These are phyloP conservation scores for Smallanthus sonchifolius DNA, from an alignment of 129 eudicot species.

Conservation along the genomic window DNA sequence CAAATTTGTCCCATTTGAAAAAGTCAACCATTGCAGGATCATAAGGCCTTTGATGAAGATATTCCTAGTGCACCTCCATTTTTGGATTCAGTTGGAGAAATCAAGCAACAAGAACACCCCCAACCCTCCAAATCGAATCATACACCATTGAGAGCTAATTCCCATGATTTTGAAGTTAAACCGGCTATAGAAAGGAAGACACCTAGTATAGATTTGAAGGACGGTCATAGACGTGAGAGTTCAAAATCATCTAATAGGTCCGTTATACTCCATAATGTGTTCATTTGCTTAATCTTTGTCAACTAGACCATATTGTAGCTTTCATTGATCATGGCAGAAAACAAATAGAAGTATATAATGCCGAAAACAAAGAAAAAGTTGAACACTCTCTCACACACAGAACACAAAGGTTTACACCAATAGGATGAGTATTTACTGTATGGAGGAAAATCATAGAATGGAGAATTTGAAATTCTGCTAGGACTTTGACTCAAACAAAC, in stretches of 20 bases:
- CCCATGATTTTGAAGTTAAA: slow-evolving; percentile 29
- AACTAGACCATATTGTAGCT: background rate
- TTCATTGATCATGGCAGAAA: background rate
- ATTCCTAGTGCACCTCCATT: slow-evolving; percentile 87
- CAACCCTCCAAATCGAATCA: slow-evolving; percentile 32
- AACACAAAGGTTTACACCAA: background rate
- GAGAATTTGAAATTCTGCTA: background rate
- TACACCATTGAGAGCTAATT: slow-evolving; percentile 21
- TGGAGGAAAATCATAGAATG: background rate
- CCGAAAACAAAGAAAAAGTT: no score
- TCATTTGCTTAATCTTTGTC: background rate
- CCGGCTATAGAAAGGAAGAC: slow-evolving; percentile 13
- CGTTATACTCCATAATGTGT: background rate
- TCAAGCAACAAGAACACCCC: slow-evolving; percentile 34
- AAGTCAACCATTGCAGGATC: slow-evolving; percentile 27
- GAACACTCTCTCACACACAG: no score
- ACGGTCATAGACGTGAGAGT: slow-evolving; percentile 18
- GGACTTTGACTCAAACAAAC: background rate
- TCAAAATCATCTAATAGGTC: slow-evolving; percentile 47
- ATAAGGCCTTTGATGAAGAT: slow-evolving; percentile 44
- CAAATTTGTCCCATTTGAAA: background rate
- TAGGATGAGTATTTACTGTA: background rate
- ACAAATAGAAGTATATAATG: no score
- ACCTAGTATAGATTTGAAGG: slow-evolving; percentile 24
- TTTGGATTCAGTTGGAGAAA: slow-evolving; percentile 38